Conservation (phyloP, 805 yeast species). For the Lipomyces yamadae region DNA sequence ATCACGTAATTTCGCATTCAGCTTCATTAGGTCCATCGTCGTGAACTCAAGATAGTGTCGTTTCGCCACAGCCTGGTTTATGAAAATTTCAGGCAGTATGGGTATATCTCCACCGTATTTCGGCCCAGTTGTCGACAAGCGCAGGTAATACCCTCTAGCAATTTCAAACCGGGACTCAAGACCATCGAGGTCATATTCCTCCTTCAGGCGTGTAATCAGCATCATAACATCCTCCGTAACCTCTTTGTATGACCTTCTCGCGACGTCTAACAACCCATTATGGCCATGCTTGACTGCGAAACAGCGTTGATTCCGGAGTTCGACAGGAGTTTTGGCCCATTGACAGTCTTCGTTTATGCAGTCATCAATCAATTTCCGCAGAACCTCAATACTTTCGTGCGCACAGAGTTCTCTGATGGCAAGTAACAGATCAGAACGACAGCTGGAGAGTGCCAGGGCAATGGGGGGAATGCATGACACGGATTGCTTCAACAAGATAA, state of each 20-base stretch:
- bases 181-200: constrained; percentile 37
- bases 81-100: constrained; percentile 46
- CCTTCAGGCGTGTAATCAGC: constrained; percentile 42
- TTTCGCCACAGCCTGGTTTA: constrained; percentile 43
- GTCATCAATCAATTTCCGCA: constrained; percentile 43
- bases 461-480: constrained; percentile 41
- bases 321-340: constrained; percentile 51
- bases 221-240: constrained; percentile 48
- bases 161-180: constrained; percentile 48
- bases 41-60: constrained; percentile 49
- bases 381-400: constrained; percentile 39
- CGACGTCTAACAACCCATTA: constrained; percentile 54
- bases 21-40: constrained; percentile 50
- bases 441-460: constrained; percentile 31
- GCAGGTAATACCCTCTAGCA: constrained; percentile 50
- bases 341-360: constrained; percentile 51
- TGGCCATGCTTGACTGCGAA: constrained; percentile 53
- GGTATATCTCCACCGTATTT: constrained; percentile 21
- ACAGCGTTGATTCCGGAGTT: constrained; percentile 52
- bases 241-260: constrained; percentile 50
- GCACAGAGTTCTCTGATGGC: constrained; percentile 41
- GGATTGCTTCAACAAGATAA: constrained; percentile 50
- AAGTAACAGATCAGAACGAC: constrained; percentile 27
- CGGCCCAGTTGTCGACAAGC: constrained; percentile 36
- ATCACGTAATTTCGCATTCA: constrained; percentile 50